A percentile compares a stretch with the other conserved stretches of the same genome.
Conservation (phyloP, 441 rosid species). For the Populus trichocarpa region DNA sequence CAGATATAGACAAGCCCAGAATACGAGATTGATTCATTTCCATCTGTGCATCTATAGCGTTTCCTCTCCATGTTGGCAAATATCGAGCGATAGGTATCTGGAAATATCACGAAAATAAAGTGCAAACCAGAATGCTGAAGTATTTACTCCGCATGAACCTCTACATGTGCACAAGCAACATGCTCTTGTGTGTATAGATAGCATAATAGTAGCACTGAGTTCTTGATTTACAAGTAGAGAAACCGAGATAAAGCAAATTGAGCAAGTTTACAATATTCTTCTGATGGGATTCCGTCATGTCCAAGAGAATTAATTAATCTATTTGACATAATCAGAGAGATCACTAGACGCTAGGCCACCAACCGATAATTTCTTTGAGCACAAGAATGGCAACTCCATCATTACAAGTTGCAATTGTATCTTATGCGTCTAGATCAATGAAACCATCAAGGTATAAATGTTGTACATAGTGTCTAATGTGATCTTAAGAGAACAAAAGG, state of each 20-base stretch:
- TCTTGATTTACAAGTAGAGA: neutral
- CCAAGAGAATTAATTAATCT: neutral
- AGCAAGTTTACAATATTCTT: too few species aligned
- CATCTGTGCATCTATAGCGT: slow-evolving; percentile 65
- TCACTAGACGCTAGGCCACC: neutral
- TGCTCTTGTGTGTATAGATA: neutral
- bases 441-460: slow-evolving; percentile 53
- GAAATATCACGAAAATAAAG: slow-evolving; percentile 9
- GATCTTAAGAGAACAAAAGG: neutral
- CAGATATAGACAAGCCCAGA: slow-evolving; percentile 76
- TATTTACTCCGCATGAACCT: neutral
- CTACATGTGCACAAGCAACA: neutral
- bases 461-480: neutral
- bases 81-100: slow-evolving; percentile 84
- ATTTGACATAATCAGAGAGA: neutral
- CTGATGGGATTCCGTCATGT: neutral
- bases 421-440: slow-evolving; percentile 83
- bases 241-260: too few species aligned
- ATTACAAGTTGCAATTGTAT: slow-evolving; percentile 33
- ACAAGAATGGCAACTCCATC: neutral
- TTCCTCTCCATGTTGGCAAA: slow-evolving; percentile 94
- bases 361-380: neutral
- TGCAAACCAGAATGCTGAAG: neutral
- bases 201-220: too few species aligned
- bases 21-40: slow-evolving; percentile 90